These are phyloP conservation scores for Scheffersomyces quercinus DNA, from an alignment of 1,139 yeast species.

Conservation along the genomic window DNA sequence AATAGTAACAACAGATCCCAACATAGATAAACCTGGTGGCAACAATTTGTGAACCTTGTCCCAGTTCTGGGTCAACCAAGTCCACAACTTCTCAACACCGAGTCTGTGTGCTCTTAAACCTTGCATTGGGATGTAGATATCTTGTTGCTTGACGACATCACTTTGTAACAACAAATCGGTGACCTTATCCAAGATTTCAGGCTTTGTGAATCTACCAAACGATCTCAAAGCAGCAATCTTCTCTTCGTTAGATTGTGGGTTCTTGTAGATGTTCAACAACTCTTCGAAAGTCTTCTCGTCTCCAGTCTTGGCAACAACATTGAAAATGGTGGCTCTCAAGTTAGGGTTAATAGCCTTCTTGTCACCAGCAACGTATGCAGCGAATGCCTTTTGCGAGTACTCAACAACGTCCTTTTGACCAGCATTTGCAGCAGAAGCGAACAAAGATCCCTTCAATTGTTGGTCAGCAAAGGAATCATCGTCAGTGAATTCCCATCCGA, in stretches of 20 bases:
- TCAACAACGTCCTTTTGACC: conserved; percentile 57
- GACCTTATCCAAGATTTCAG: conserved; percentile 59
- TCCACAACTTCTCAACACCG: conserved; percentile 71
- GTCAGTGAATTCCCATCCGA: conserved; percentile 71
- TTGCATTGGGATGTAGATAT: conserved; percentile 73
- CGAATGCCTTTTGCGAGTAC: conserved; percentile 58
- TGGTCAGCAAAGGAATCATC: conserved; percentile 70
- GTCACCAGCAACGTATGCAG: conserved; percentile 63
- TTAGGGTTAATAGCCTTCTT: conserved; percentile 72
- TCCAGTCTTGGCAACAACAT: conserved; percentile 67
- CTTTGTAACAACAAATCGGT: conserved; percentile 64
- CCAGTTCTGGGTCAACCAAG: conserved; percentile 81
- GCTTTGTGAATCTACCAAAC: conserved; percentile 69
- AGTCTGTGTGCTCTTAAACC: conserved; percentile 63
- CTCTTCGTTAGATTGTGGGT: conserved; percentile 71
- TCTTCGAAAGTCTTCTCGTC: conserved; percentile 63
- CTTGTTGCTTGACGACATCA: conserved; percentile 74
- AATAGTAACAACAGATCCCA: conserved; percentile 68
- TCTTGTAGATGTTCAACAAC: conserved; percentile 61
- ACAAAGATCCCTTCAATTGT: conserved; percentile 73
- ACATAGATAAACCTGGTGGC: conserved; percentile 82
- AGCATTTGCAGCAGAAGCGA: conserved; percentile 64
- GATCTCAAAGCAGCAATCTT: conserved; percentile 73
- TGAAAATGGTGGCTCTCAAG: conserved; percentile 70
- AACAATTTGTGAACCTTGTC: conserved; percentile 59